phyloP scores from a whole-genome alignment of 2,329 filamentous ascomycete species.

The Paecilomyces variotii region DNA sequence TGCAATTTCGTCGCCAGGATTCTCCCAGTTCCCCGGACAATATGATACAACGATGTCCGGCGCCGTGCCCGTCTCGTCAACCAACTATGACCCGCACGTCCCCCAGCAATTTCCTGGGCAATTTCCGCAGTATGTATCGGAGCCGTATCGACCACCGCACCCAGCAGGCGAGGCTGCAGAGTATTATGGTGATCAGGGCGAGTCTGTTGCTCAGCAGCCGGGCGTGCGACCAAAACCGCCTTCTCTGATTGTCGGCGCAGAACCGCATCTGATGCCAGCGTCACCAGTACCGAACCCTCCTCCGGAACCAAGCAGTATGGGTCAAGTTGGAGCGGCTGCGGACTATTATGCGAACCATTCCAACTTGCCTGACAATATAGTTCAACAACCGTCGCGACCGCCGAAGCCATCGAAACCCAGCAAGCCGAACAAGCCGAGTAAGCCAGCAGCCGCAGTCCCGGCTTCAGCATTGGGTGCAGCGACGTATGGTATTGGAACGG shows the following conservation, averaged over 20 bases:
- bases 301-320: conserved; percentile 49
- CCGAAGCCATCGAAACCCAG: not conserved
- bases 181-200: conserved; percentile 55
- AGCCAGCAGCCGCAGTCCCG: conserved; percentile 16
- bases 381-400: conserved; percentile 12
- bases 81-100: conserved; percentile 41
- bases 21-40: conserved; percentile 27
- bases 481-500: conserved; percentile 35
- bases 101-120: conserved; percentile 54
- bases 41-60: conserved; percentile 16
- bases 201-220: conserved; percentile 52
- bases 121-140: conserved; percentile 38
- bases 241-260: conserved; percentile 46
- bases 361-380: conserved; percentile 13
- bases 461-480: conserved; percentile 25
- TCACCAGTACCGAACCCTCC: conserved; percentile 45
- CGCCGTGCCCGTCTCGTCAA: conserved; percentile 14
- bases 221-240: conserved; percentile 49
- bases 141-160: conserved; percentile 39
- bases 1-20: conserved; percentile 21
- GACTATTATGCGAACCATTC: conserved; percentile 43
- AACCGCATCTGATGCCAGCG: conserved; percentile 50
- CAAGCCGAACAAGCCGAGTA: conserved; percentile 1
- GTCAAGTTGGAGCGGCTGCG: conserved; percentile 43
- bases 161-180: conserved; percentile 50